Evolutionary conservation across 208 protist genomes (phyloP), one percentile per base, ranked within the genome.

Genomic region (Naegleria fowleri): DNA sequence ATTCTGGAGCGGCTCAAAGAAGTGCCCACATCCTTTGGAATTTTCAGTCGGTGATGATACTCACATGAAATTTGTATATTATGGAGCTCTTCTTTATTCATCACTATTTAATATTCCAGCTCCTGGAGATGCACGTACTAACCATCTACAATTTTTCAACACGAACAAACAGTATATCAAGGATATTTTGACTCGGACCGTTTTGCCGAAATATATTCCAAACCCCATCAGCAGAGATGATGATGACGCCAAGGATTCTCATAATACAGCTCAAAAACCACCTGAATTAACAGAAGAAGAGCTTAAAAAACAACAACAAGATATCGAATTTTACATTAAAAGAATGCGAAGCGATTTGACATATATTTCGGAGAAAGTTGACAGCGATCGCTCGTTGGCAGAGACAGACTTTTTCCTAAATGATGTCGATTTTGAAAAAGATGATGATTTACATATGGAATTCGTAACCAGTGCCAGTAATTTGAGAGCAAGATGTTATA

Each of bases 1-100:
- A 13, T 96, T 96, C 76, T 96, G 95, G 95, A 93, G 91, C 86
- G 93, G 90, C 13, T 48, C 86, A 13, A 96, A 96, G 92, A 75
- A 92, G 58, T 92, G 91, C 83, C 95, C 95, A 36, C 15, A 3
- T 40, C 38, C 83, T n/a, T 22, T 94, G 33, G 19, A 41, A 38
- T 95, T 95, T 86, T 59, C 94, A 83, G 9, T 38, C 22, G 22
- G 90, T 39, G 84, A 95, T n/a, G 6, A 91, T 15, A 36, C 39
- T 5, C 83, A 92, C n/a, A 38, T 92, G 39, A 58, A 94, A 41
- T 96, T 96, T 91, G 83, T 96, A 58, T 38, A 91, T 58, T 88
- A 91, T 43, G 92, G 91, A 15, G 4, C 94, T 19, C 90, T 93
- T 40, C 86, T 96, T 13, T 52, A 83, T 29, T 92, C 94, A 13